Percentiles rank a stretch among this genome's conserved stretches.
phyloP scores from a whole-genome alignment of 2,329 filamentous ascomycete species.

The Basipetospora chlamydospora region DNA sequence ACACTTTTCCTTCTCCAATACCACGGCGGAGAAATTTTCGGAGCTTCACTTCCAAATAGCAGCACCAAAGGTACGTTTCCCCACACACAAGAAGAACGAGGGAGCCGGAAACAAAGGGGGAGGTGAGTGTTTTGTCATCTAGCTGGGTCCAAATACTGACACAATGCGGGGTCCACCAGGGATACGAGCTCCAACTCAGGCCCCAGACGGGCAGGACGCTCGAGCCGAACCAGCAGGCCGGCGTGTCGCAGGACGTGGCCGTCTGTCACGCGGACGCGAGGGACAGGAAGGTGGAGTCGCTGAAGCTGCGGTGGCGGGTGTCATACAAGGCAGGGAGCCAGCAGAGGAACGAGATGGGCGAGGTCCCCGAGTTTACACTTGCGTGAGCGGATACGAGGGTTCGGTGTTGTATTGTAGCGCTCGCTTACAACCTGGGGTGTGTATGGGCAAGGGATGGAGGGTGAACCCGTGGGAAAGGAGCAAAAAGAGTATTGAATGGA shows the following conservation, averaged over 20 bases:
- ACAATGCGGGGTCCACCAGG: constrained; percentile 45
- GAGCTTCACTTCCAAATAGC: constrained; percentile 85
- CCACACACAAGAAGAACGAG: too few relatives aligned
- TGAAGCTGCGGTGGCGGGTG: constrained; percentile 83
- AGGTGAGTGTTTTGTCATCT: not conserved
- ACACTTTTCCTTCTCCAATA: constrained; percentile 73
- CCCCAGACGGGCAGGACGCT: constrained; percentile 74
- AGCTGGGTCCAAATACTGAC: constrained; percentile 7
- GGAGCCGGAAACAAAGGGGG: too few relatives aligned
- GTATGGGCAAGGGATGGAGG: not conserved
- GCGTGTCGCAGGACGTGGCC: constrained; percentile 69
- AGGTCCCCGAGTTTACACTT: constrained; percentile 66
- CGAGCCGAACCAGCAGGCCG: constrained; percentile 54
- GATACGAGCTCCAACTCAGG: constrained; percentile 65
- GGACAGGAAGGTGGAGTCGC: constrained; percentile 53
- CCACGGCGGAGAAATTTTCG: constrained; percentile 51
- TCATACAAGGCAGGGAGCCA: constrained; percentile 59
- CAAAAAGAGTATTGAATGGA: too few relatives aligned
- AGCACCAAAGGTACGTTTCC: constrained; percentile 63
- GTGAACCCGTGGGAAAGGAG: too few relatives aligned
- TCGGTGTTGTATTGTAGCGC: not conserved
- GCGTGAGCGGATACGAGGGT: constrained; percentile 27
- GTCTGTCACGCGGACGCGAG: constrained; percentile 59
- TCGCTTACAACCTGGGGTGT: not conserved
- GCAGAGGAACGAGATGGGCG: constrained; percentile 65